Conservation (phyloP, 768 basidiomycete genomes). For the Clitopilus hobsonii region DNA sequence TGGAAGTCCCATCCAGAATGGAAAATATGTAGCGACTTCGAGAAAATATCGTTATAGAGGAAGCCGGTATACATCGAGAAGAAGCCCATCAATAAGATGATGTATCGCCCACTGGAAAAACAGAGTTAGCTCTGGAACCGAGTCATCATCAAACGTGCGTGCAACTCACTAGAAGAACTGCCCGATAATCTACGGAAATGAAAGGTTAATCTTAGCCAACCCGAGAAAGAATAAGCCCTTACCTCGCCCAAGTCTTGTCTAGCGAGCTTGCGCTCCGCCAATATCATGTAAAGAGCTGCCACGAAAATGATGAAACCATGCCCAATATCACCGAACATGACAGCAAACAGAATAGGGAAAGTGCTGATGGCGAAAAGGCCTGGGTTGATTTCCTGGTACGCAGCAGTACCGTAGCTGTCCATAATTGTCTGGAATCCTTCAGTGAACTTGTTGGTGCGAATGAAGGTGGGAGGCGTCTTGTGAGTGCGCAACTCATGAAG, state of each 20-base stretch:
- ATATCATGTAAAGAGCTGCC: conserved; percentile 80
- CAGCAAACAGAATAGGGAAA: conserved; percentile 97
- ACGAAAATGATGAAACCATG: conserved; percentile 83
- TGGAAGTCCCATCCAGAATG: conserved; percentile 84
- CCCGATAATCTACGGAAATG: conserved; percentile 57
- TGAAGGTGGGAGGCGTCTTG: conserved; percentile 94
- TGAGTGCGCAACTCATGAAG: conserved; percentile 84
- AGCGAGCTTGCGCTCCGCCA: conserved; percentile 75
- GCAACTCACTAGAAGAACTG: conserved; percentile 90
- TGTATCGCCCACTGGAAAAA: conserved; percentile 84
- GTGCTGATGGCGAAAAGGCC: conserved; percentile 89
- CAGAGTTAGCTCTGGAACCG: background rate
- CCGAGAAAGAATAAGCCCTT: conserved; percentile 15
- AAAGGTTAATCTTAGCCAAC: conserved; percentile 4
- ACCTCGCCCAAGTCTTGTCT: conserved; percentile 75
- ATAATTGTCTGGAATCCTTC: conserved; percentile 97
- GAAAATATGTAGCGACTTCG: conserved; percentile 84
- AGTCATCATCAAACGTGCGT: background rate
- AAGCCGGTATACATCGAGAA: conserved; percentile 97
- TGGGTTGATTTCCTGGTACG: conserved; percentile 96
- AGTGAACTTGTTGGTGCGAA: conserved; percentile 93
- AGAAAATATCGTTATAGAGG: conserved; percentile 99
- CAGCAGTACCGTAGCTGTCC: conserved; percentile 93
- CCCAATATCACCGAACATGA: conserved; percentile 99
- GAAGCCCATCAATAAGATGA: conserved; percentile 95